These are phyloP conservation scores for Rosa hybrid DNA, from an alignment of 331 rosid genomes.

Conservation along the genomic window DNA sequence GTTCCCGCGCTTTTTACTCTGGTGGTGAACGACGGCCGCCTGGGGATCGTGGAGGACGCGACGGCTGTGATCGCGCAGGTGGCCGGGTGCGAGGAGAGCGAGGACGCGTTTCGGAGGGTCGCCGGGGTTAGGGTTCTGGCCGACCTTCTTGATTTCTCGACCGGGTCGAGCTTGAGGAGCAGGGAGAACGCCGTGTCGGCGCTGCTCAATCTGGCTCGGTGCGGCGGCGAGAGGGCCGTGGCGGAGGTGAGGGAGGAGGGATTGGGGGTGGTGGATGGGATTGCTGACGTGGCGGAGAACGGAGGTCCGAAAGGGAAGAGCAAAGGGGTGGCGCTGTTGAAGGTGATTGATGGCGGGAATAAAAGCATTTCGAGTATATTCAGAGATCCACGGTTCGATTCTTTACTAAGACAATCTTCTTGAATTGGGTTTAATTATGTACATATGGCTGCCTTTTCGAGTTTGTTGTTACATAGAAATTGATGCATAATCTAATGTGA, in stretches of 20 bases:
- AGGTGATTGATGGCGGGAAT: conserved; percentile 41
- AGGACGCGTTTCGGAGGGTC: conserved; percentile 52
- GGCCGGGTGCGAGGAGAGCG: conserved; percentile 91
- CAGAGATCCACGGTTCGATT: conserved; percentile 49
- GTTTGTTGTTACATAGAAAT: background rate
- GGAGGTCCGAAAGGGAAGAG: conserved; percentile 58
- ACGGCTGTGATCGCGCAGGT: conserved; percentile 92
- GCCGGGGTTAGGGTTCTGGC: conserved; percentile 57
- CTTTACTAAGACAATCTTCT: conserved; percentile 37
- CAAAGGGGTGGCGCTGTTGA: conserved; percentile 59
- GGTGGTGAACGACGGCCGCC: conserved; percentile 51
- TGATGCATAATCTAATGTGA: background rate
- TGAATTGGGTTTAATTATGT: background rate
- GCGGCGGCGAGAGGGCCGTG: conserved; percentile 56
- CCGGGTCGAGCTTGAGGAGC: conserved; percentile 64
- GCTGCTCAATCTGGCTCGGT: conserved; percentile 60
- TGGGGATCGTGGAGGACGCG: conserved; percentile 86
- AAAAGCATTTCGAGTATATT: conserved; percentile 14
- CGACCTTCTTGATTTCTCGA: conserved; percentile 59
- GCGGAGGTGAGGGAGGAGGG: conserved; percentile 54
- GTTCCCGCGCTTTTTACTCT: conserved; percentile 60
- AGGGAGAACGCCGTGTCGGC: conserved; percentile 86
- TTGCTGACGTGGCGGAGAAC: conserved; percentile 54
- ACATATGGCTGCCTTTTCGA: background rate
- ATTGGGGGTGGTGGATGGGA: conserved; percentile 50